phyloP scores from a whole-genome alignment of 2,329 filamentous ascomycete species.

The Penicillium concentricum region DNA sequence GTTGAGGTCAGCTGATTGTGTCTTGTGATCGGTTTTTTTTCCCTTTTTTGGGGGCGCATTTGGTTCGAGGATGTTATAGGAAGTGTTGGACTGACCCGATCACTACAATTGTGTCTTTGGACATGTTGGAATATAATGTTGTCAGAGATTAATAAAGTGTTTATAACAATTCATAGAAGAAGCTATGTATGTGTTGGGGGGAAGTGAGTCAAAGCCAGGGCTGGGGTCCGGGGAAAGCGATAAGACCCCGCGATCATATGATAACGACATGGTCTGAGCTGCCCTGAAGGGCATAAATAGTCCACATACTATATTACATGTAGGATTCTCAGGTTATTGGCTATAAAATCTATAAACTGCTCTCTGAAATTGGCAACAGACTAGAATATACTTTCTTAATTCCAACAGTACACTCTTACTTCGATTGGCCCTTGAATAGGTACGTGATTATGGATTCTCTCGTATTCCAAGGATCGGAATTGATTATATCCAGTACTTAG shows the following conservation, averaged over 20 bases:
- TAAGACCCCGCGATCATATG: conserved; percentile 19
- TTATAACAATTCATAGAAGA: background rate
- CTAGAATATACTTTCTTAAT: no score
- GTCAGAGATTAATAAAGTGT: background rate
- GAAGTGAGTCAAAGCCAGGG: background rate
- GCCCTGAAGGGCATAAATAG: no score
- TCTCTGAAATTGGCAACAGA: background rate
- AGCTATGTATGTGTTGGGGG: background rate
- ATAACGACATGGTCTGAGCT: conserved; percentile 1
- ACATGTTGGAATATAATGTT: conserved; percentile 15
- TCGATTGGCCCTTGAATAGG: background rate
- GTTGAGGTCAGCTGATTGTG: conserved; percentile 9
- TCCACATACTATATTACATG: no score
- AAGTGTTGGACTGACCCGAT: conserved; percentile 31
- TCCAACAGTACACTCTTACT: background rate
- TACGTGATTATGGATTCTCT: background rate
- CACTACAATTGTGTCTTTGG: conserved; percentile 37
- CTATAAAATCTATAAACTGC: no score
- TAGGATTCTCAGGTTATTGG: no score
- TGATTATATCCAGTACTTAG: conserved; percentile 6
- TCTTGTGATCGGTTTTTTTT: background rate
- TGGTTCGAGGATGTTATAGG: background rate
- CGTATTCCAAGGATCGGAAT: background rate
- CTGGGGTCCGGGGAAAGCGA: conserved; percentile 8
- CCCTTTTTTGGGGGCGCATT: background rate